Base-by-base conservation (phyloP, 495 filamentous ascomycete genomes). In the Talaromyces adpressus region DNA sequence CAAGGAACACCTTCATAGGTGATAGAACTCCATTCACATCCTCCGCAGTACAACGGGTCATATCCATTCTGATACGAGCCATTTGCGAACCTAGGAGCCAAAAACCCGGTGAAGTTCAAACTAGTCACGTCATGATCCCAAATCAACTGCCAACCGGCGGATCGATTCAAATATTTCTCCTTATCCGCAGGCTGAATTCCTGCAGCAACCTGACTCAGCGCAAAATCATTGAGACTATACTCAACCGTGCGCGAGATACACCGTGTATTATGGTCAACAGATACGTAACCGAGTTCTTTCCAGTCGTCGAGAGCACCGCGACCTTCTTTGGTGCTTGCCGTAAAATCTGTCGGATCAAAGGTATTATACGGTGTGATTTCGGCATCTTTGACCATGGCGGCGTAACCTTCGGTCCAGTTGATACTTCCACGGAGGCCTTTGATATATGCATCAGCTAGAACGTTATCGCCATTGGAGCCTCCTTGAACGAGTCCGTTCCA, bases 211-310 rank as follows among this genome's bases (percentile, higher is more conserved):
- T 88, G 82, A 11, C 85, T 75, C 49, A 91, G 81, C 49, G 81
- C 82, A 68, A 88, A 91, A 71, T 91, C 89, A 71, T 90, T 87
- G 62, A 90, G 88, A 54, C 83, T 82, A 71, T 91, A 91, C 69
- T 91, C 89, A 0, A 91, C 79, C 0, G 87, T 90, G 3, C 88
- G 79, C 1, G 85, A 88, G 47, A 91, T 82, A 66, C 81, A 85
- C 25, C 89, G 79, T 2, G 89, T 90, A 73, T 88, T 84, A 16
- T 82, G 85, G 20, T 88, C 88, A 59, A 87, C 83, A 2, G 87
- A 87, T 53, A 89, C 85, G 66, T 81, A 89, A 2, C 87, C 87
- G 34, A 85, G 80, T 68, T 83, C 81, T 61, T 88, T 84, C 87
- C 87, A 89, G 68, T 81, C 83, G 61, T 85, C 83, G 7, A 89